These are phyloP conservation scores for Saprolegnia diclina DNA, from an alignment of 352 stramenopile species.

Conservation along the genomic window DNA sequence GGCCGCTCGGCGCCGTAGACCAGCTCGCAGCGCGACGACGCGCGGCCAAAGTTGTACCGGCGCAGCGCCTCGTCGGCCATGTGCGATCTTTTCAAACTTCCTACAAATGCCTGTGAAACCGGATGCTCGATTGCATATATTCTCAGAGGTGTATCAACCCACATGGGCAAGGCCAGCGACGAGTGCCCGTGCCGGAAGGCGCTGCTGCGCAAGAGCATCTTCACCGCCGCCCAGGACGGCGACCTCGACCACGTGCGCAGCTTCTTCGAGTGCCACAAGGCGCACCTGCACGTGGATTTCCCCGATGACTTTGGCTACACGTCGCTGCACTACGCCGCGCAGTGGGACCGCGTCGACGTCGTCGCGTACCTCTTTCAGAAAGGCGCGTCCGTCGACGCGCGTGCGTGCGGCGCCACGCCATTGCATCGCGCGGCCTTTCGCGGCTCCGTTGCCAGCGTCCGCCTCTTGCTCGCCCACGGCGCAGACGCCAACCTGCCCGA, in stretches of 20 bases:
- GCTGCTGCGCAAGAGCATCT: constrained; percentile 27
- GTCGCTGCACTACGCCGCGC: constrained; percentile 19
- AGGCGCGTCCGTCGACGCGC: constrained; percentile 1
- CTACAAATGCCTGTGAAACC: too few relatives aligned
- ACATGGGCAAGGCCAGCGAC: neutral
- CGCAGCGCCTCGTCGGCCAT: neutral
- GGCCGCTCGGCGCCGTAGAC: constrained; percentile 21
- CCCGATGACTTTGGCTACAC: constrained; percentile 28
- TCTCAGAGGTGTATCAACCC: neutral
- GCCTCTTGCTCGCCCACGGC: constrained; percentile 5
- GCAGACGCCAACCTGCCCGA: constrained; percentile 18
- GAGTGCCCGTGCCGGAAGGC: constrained; percentile 24
- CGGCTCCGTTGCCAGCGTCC: neutral
- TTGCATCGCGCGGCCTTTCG: constrained; percentile 20
- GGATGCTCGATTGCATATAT: neutral
- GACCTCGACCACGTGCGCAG: constrained; percentile 19
- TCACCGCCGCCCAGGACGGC: constrained; percentile 24
- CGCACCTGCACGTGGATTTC: constrained; percentile 22
- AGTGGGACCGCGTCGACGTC: constrained; percentile 23
- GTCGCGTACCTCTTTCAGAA: constrained; percentile 10
- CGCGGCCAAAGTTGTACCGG: constrained; percentile 22
- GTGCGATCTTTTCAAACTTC: neutral
- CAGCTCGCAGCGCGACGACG: neutral
- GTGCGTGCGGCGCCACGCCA: constrained; percentile 13
- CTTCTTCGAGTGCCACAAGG: constrained; percentile 26